These are phyloP conservation scores for Carpinus viminea DNA, from an alignment of 306 rosid species.

Conservation along the genomic window DNA sequence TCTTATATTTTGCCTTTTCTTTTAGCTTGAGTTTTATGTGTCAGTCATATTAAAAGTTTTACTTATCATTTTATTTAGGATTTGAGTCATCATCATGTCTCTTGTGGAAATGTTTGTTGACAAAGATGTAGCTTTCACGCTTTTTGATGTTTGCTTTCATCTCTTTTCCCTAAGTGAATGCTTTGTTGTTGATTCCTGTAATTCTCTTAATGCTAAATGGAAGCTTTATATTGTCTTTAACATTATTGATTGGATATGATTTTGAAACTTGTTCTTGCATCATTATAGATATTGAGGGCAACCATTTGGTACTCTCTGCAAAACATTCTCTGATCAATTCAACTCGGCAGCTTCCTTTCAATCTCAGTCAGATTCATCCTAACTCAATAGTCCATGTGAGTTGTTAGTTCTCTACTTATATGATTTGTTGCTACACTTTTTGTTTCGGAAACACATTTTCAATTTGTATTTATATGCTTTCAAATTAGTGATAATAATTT, in stretches of 20 bases:
- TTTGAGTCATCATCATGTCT: not conserved
- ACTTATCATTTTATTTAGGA: not conserved
- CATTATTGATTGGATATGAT: not conserved
- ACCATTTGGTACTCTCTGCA: slow-evolving; percentile 75
- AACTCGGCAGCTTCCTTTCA: slow-evolving; percentile 69
- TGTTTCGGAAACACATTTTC: not conserved
- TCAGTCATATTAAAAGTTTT: not conserved
- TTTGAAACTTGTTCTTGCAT: slow-evolving; percentile 16
- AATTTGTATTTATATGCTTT: slow-evolving; percentile 1
- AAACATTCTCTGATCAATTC: slow-evolving; percentile 73
- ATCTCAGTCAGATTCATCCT: slow-evolving; percentile 60
- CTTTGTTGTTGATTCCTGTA: slow-evolving; percentile 10
- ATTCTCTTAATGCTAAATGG: not conserved
- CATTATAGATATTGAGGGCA: slow-evolving; percentile 62
- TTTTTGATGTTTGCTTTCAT: not conserved
- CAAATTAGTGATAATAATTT: slow-evolving; percentile 20
- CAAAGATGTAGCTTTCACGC: not conserved
- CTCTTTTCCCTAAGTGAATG: not conserved
- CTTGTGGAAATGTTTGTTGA: not conserved
- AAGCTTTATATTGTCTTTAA: not conserved
- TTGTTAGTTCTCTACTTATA: slow-evolving; percentile 9
- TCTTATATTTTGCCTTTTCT: not conserved
- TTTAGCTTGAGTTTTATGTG: not conserved
- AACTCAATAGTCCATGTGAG: slow-evolving; percentile 83
- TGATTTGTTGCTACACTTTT: not conserved